phyloP scores from a whole-genome alignment of 345 rosid genomes.

The Cardamine resedifolia region DNA sequence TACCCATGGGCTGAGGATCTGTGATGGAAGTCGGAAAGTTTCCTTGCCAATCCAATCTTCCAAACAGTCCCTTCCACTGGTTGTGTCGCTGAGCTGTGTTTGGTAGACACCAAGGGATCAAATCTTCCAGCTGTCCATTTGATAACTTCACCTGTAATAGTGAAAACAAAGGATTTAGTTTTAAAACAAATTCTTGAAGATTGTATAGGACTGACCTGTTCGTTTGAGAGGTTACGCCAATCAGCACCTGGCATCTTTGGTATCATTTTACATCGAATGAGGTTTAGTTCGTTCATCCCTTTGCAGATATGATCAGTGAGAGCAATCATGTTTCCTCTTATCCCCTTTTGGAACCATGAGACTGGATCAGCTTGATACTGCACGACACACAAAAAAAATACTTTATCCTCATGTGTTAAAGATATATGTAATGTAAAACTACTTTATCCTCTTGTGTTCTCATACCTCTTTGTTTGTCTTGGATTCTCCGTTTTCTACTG shows the following conservation, averaged over 20 bases:
- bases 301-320: slow-evolving; percentile 80
- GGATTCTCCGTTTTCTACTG: slow-evolving; percentile 71
- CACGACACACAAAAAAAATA: too few species aligned
- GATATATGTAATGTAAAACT: not conserved
- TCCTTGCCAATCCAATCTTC: slow-evolving; percentile 93
- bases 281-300: slow-evolving; percentile 76
- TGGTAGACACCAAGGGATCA: slow-evolving; percentile 82
- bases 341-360: slow-evolving; percentile 82
- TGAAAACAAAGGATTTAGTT: not conserved
- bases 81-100: slow-evolving; percentile 76
- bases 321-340: slow-evolving; percentile 50
- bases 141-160: slow-evolving; percentile 58
- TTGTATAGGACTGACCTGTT: slow-evolving; percentile 52
- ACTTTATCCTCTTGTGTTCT: slow-evolving; percentile 8
- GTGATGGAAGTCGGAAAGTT: slow-evolving; percentile 89
- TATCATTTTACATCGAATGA: slow-evolving; percentile 65
- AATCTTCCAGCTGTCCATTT: slow-evolving; percentile 58
- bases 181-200: not conserved
- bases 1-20: slow-evolving; percentile 93
- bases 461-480: slow-evolving; percentile 48
- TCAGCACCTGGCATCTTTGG: slow-evolving; percentile 91
- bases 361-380: slow-evolving; percentile 64
- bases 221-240: slow-evolving; percentile 84
- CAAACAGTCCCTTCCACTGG: slow-evolving; percentile 87
- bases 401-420: too few species aligned